Evolutionary conservation across 2,329 filamentous ascomycete genomes (phyloP).

Genomic region (Beauveria sp.): DNA sequence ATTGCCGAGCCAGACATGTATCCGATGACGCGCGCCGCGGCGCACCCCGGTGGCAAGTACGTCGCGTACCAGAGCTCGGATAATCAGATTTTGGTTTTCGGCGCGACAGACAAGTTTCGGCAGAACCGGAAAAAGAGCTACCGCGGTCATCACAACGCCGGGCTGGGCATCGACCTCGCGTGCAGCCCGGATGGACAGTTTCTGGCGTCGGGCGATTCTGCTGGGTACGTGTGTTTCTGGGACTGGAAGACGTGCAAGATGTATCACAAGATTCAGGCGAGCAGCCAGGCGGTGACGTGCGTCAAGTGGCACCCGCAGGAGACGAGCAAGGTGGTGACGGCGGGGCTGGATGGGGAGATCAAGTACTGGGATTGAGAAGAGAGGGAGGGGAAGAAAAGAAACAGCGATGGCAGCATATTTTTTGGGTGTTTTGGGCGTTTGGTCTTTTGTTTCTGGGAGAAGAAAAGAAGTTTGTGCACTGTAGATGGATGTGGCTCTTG

Average conservation of each 20-base stretch:
- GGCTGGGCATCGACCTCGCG: conserved; percentile 83
- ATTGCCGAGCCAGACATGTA: conserved; percentile 98
- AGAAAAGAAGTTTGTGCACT: not conserved
- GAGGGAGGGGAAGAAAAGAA: not conserved
- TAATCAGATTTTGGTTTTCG: conserved; percentile 96
- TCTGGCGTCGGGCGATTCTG: conserved; percentile 77
- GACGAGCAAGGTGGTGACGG: conserved; percentile 86
- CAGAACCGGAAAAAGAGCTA: conserved; percentile 98
- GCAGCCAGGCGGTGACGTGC: conserved; percentile 74
- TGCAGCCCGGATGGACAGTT: conserved; percentile 91
- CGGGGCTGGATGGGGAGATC: conserved; percentile 80
- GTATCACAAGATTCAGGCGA: conserved; percentile 90
- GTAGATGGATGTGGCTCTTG: not conserved
- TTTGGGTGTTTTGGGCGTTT: conserved; percentile 10
- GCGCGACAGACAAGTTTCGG: conserved; percentile 87
- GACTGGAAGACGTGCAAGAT: conserved; percentile 99
- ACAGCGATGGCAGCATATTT: not conserved
- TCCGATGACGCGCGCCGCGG: conserved; percentile 76
- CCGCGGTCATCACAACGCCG: conserved; percentile 90
- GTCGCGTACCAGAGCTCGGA: conserved; percentile 89
- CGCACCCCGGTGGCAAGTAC: conserved; percentile 87
- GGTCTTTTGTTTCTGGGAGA: not conserved
- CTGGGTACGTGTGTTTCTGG: conserved; percentile 91
- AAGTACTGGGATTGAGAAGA: conserved; percentile 77
- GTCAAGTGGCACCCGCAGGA: conserved; percentile 97